phyloP scores from a whole-genome alignment of 495 filamentous ascomycete species.

The Penicillium desertorum region DNA sequence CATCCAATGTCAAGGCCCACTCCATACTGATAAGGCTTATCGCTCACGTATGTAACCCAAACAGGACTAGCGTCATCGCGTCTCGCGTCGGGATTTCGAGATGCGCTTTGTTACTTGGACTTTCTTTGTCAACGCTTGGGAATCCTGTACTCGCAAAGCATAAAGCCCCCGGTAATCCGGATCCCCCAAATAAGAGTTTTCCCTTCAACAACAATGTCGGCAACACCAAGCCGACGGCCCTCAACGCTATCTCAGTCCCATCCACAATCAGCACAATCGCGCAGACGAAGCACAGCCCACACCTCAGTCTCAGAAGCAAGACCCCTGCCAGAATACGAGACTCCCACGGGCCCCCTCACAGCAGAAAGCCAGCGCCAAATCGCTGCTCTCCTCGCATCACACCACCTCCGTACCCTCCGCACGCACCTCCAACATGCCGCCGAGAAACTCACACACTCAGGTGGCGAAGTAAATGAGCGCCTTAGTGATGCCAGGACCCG shows the following conservation, averaged over 20 bases:
- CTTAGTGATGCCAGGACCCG: constrained; percentile 35
- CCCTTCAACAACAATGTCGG: constrained; percentile 11
- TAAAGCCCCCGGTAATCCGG: not conserved
- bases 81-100: constrained; percentile 31
- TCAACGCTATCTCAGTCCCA: constrained; percentile 19
- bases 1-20: not conserved
- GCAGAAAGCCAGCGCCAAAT: constrained; percentile 35
- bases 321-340: constrained; percentile 58
- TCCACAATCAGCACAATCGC: constrained; percentile 16
- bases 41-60: constrained; percentile 29
- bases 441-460: constrained; percentile 42
- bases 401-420: constrained; percentile 33
- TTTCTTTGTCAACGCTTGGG: constrained; percentile 1
- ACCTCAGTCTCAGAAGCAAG: constrained; percentile 15
- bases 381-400: constrained; percentile 30
- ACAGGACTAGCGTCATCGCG: constrained; percentile 38
- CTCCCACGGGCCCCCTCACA: constrained; percentile 52
- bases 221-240: constrained; percentile 24
- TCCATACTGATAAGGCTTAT: constrained; percentile 29
- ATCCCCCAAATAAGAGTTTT: not conserved
- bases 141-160: not conserved
- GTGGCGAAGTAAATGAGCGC: constrained; percentile 50
- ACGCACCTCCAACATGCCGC: constrained; percentile 38
- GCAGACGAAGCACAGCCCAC: constrained; percentile 3
- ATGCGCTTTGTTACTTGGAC: constrained; percentile 9